These are phyloP conservation scores for Ophiostoma novo-ulmi DNA, from an alignment of 2,329 filamentous ascomycete genomes.

Conservation along the genomic window DNA sequence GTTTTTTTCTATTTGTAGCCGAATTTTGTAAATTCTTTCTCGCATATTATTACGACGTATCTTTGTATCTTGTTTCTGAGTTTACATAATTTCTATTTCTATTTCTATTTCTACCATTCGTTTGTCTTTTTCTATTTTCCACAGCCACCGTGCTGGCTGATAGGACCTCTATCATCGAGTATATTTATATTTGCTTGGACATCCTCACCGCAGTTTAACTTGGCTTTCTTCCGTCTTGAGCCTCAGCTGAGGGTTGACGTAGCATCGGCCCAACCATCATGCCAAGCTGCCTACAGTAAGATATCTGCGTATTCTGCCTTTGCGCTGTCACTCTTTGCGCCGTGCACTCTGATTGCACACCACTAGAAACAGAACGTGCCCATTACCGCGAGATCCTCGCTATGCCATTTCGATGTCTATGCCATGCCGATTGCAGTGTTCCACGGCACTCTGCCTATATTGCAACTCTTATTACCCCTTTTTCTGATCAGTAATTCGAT, in stretches of 20 bases:
- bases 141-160: not conserved
- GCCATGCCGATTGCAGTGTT: constrained; percentile 1
- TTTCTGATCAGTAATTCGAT: not conserved
- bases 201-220: not conserved
- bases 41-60: too few species aligned
- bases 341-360: not conserved
- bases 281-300: not conserved
- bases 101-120: not conserved
- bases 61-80: too few species aligned
- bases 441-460: constrained; percentile 11
- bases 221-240: not conserved
- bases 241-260: constrained; percentile 6
- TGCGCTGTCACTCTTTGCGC: not conserved
- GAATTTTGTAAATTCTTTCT: not conserved
- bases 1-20: not conserved
- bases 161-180: too few species aligned
- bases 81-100: not conserved
- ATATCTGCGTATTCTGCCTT: not conserved
- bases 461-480: constrained; percentile 7
- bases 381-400: not conserved
- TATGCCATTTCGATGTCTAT: not conserved
- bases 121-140: not conserved
- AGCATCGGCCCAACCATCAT: not conserved
- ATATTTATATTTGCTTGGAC: not conserved
- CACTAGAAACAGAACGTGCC: not conserved